Percentiles rank a stretch among this genome's conserved stretches.
phyloP scores from a whole-genome alignment of 768 basidiomycete species.

The Xerocomellus intermedius region DNA sequence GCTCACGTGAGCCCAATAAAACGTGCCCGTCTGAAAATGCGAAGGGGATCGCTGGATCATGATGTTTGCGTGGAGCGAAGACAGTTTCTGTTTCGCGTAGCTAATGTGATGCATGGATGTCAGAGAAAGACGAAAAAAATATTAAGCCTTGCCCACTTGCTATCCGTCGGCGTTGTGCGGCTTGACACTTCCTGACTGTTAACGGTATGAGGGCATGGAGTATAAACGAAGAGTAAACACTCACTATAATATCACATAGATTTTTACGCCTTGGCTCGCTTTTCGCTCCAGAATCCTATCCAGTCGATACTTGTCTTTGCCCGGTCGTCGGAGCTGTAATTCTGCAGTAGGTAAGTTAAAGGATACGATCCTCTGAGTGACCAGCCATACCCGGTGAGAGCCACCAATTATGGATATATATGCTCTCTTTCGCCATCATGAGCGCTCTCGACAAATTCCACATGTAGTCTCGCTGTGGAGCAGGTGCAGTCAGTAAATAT shows the following conservation, averaged over 20 bases:
- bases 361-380: not conserved
- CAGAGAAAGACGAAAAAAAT: slow-evolving; percentile 3
- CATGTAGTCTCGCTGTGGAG: slow-evolving; percentile 87
- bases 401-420: slow-evolving; percentile 99
- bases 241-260: slow-evolving; percentile 92
- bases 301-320: slow-evolving; percentile 80
- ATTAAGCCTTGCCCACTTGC: slow-evolving; percentile 56
- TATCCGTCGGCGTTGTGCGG: slow-evolving; percentile 90
- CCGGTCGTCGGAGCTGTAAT: slow-evolving; percentile 80
- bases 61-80: slow-evolving; percentile 83
- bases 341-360: slow-evolving; percentile 42
- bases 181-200: slow-evolving; percentile 91
- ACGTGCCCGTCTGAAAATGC: slow-evolving; percentile 95
- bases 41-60: slow-evolving; percentile 97
- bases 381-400: slow-evolving; percentile 68
- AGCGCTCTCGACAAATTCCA: slow-evolving; percentile 96
- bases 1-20: slow-evolving; percentile 96
- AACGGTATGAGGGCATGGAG: not conserved
- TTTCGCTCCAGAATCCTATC: slow-evolving; percentile 86
- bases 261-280: slow-evolving; percentile 93
- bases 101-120: slow-evolving; percentile 34
- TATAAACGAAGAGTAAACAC: slow-evolving; percentile 25
- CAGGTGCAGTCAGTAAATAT: slow-evolving; percentile 4
- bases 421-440: slow-evolving; percentile 78
- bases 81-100: slow-evolving; percentile 84